phyloP scores from a whole-genome alignment of 2,329 filamentous ascomycete genomes.

The Xylariaceae sp. region DNA sequence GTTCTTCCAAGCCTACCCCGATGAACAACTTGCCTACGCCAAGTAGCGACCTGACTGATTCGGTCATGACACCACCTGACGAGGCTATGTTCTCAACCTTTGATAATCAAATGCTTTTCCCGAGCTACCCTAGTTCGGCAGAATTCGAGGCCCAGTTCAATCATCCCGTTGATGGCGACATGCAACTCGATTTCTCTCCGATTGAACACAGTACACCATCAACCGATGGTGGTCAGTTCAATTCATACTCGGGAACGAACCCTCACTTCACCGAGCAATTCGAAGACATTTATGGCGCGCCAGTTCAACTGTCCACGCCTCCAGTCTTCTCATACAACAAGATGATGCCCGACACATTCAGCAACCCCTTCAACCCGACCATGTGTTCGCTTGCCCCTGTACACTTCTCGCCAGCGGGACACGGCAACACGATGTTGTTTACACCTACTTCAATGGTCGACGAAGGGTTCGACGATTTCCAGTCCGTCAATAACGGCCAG shows the following conservation, averaged over 20 bases:
- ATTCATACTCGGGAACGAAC: conserved; percentile 54
- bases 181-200: conserved; percentile 40
- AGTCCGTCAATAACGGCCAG: conserved; percentile 36
- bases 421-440: conserved; percentile 63
- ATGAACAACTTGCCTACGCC: conserved; percentile 60
- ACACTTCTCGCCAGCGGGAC: conserved; percentile 64
- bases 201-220: conserved; percentile 48
- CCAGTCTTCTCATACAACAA: conserved; percentile 41
- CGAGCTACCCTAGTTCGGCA: conserved; percentile 42
- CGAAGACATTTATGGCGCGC: conserved; percentile 58
- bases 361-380: conserved; percentile 37
- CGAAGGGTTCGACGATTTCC: conserved; percentile 57
- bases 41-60: conserved; percentile 50
- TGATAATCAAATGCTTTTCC: conserved; percentile 40
- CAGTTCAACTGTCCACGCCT: conserved; percentile 52
- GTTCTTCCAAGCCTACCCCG: conserved; percentile 50
- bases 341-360: conserved; percentile 37
- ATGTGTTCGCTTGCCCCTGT: conserved; percentile 38
- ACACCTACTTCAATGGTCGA: conserved; percentile 61
- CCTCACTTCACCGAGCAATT: conserved; percentile 56
- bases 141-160: conserved; percentile 42
- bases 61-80: conserved; percentile 53
- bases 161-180: conserved; percentile 37
- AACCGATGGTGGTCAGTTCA: conserved; percentile 45
- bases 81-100: conserved; percentile 37